Conservation (phyloP, 495 filamentous ascomycete genomes). For the Terfezia boudieri region DNA sequence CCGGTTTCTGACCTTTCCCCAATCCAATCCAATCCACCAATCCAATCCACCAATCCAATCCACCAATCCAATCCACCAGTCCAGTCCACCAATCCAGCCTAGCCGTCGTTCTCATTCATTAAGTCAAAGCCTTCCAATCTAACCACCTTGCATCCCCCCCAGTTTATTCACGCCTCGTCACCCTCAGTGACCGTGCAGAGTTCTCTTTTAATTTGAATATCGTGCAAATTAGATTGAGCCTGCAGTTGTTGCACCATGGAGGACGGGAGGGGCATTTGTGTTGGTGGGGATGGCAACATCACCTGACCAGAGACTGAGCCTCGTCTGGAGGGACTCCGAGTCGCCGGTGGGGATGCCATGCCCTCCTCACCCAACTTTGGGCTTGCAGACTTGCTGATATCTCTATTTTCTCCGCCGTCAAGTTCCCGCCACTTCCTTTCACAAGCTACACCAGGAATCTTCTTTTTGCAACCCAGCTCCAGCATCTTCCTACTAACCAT, state of each 20-base stretch:
- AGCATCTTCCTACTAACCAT: conserved; percentile 17
- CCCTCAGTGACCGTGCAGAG: not conserved
- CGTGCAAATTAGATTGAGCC: not conserved
- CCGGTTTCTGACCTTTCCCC: not conserved
- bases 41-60: no score
- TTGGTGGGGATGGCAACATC: not conserved
- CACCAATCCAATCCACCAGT: not conserved
- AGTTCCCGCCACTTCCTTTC: conserved; percentile 21
- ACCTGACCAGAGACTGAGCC: not conserved
- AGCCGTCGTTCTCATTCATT: not conserved
- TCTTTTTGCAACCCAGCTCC: conserved; percentile 18
- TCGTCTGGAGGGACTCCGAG: not conserved
- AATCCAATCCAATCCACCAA: not conserved
- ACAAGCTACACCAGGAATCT: conserved; percentile 19
- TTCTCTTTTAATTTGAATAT: not conserved
- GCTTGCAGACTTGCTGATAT: not conserved
- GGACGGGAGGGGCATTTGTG: not conserved
- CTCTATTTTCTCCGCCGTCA: not conserved
- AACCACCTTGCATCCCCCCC: not conserved
- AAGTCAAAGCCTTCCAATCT: not conserved
- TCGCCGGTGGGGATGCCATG: not conserved
- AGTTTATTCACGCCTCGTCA: not conserved
- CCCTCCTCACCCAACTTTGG: not conserved
- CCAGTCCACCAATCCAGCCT: not conserved
- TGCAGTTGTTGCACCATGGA: not conserved